Percentiles rank a stretch among this genome's conserved stretches.
phyloP scores from a whole-genome alignment of 2,329 filamentous ascomycete species.

The Emmonsia crescens region DNA sequence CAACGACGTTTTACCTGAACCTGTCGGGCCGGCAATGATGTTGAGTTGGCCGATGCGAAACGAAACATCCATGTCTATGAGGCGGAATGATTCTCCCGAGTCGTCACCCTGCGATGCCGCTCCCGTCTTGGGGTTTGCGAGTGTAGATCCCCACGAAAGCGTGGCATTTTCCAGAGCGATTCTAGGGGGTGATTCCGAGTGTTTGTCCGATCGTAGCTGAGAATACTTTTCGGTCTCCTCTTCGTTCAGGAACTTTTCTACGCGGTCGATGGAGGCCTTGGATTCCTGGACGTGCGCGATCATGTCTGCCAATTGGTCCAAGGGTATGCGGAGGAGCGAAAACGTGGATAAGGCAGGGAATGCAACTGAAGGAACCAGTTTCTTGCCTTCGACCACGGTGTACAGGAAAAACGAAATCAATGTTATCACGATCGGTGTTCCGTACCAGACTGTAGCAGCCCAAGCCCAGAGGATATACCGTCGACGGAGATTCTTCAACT shows the following conservation, averaged over 20 bases:
- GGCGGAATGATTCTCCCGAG: slow-evolving; percentile 63
- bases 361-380: slow-evolving; percentile 79
- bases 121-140: slow-evolving; percentile 37
- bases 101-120: slow-evolving; percentile 40
- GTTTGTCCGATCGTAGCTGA: slow-evolving; percentile 60
- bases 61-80: slow-evolving; percentile 71
- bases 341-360: slow-evolving; percentile 96
- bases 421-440: slow-evolving; percentile 86
- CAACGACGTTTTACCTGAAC: slow-evolving; percentile 89
- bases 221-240: slow-evolving; percentile 93
- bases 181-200: slow-evolving; percentile 57
- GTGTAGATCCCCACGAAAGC: slow-evolving; percentile 71
- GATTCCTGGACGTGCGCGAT: slow-evolving; percentile 95
- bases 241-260: slow-evolving; percentile 86
- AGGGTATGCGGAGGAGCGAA: slow-evolving; percentile 78
- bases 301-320: slow-evolving; percentile 97
- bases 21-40: slow-evolving; percentile 84
- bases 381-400: slow-evolving; percentile 79
- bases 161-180: slow-evolving; percentile 80
- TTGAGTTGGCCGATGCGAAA: slow-evolving; percentile 83
- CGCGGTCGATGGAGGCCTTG: slow-evolving; percentile 91
- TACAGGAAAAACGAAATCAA: slow-evolving; percentile 94
- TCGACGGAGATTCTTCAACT: slow-evolving; percentile 66
- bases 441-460: slow-evolving; percentile 93
- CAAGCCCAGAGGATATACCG: slow-evolving; percentile 86